Conservation (phyloP, 768 basidiomycete species). For the Leccinum obscurum region DNA sequence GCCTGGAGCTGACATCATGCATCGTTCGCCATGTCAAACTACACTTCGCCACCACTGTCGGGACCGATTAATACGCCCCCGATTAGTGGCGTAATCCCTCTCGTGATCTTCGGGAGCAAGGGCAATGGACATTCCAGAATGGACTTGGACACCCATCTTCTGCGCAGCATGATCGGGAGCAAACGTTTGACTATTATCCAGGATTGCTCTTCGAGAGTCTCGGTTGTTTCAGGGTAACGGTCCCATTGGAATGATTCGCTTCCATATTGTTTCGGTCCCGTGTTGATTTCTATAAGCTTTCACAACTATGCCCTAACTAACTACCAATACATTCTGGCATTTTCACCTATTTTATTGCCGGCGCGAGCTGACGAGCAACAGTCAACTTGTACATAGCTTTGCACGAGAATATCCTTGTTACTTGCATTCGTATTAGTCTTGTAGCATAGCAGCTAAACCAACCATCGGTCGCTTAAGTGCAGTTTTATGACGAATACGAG, state of each 20-base stretch:
- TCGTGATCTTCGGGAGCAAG: conserved; percentile 62
- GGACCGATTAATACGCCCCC: conserved; percentile 38
- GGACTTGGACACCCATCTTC: conserved; percentile 29
- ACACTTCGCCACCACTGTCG: conserved; percentile 29
- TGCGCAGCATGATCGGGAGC: conserved; percentile 27
- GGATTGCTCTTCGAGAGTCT: conserved; percentile 22
- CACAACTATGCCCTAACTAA: conserved; percentile 14
- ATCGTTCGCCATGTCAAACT: conserved; percentile 23
- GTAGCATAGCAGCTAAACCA: conserved; percentile 25
- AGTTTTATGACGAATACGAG: conserved; percentile 1
- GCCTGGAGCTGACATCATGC: conserved; percentile 22
- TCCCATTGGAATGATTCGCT: neutral
- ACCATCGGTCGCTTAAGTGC: conserved; percentile 4
- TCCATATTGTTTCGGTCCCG: neutral
- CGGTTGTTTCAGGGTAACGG: conserved; percentile 1
- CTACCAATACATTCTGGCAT: neutral
- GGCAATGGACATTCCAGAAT: conserved; percentile 35
- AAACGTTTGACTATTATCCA: conserved; percentile 32
- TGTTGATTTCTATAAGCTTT: conserved; percentile 6
- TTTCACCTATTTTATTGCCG: conserved; percentile 1
- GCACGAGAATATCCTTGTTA: conserved; percentile 3
- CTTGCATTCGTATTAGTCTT: conserved; percentile 15
- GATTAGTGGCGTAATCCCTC: conserved; percentile 33
- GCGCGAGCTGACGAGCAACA: conserved; percentile 5
- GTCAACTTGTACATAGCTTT: conserved; percentile 8